Conservation (phyloP, 1,139 yeast species). For the Diutina ranongensis region DNA sequence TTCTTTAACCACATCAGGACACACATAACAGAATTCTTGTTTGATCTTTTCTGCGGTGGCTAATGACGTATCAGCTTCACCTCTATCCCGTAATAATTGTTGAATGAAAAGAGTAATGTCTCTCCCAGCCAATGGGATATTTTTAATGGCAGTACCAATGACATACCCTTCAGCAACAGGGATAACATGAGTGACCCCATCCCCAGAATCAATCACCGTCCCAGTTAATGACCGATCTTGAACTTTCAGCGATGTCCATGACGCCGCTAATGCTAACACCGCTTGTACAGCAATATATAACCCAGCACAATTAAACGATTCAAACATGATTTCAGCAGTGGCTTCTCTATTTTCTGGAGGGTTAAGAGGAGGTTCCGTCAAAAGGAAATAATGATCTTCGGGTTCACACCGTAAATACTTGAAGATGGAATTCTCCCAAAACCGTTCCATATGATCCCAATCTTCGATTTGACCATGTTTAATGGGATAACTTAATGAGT, state of each 20-base stretch:
- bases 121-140: slow-evolving; percentile 97
- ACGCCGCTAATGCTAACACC: slow-evolving; percentile 94
- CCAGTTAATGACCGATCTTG: slow-evolving; percentile 94
- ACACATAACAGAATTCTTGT: slow-evolving; percentile 93
- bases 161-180: slow-evolving; percentile 99
- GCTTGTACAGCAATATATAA: slow-evolving; percentile 98
- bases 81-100: slow-evolving; percentile 88
- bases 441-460: slow-evolving; percentile 99
- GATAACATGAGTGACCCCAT: slow-evolving; percentile 95
- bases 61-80: slow-evolving; percentile 86
- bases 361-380: slow-evolving; percentile 96
- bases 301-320: slow-evolving; percentile 97
- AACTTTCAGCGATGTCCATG: slow-evolving; percentile 96
- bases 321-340: slow-evolving; percentile 98
- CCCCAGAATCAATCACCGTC: slow-evolving; percentile 96
- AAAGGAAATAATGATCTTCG: slow-evolving; percentile 88
- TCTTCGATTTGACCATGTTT: slow-evolving; percentile 97
- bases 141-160: slow-evolving; percentile 92
- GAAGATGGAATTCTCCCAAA: slow-evolving; percentile 96
- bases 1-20: slow-evolving; percentile 96
- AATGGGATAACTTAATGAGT: slow-evolving; percentile 83
- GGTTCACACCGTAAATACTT: slow-evolving; percentile 96
- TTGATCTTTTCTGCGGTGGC: slow-evolving; percentile 95
- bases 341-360: slow-evolving; percentile 98
- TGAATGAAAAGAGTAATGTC: slow-evolving; percentile 93